Conservation (phyloP, 2,329 filamentous ascomycete species). For the Bipolaris gigantea region DNA sequence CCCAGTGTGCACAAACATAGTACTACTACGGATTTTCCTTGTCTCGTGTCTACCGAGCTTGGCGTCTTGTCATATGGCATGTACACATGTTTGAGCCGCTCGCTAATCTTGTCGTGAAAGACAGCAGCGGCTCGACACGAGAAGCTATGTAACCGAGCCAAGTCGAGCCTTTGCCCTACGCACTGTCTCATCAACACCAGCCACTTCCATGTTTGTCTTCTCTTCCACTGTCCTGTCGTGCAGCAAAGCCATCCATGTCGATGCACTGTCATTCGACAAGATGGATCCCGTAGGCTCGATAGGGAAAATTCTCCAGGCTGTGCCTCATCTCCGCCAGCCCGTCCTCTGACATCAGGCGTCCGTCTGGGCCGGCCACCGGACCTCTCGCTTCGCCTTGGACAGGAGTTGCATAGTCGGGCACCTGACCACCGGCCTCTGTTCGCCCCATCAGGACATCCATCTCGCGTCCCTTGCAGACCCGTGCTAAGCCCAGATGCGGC, state of each 20-base stretch:
- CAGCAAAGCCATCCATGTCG: too few relatives aligned
- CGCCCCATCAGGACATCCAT: constrained; percentile 9
- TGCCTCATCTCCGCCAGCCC: not conserved
- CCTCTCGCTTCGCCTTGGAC: not conserved
- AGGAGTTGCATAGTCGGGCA: not conserved
- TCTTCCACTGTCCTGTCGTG: not conserved
- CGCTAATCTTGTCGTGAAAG: too few relatives aligned
- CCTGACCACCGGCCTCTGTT: constrained; percentile 1
- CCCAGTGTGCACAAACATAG: too few relatives aligned
- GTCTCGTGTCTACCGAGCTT: too few relatives aligned
- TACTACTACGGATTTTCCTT: too few relatives aligned
- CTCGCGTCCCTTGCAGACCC: constrained; percentile 6
- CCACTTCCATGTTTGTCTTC: not conserved
- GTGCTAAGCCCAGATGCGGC: constrained; percentile 6
- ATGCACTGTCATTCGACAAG: not conserved
- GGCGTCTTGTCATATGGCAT: too few relatives aligned
- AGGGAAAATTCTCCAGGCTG: constrained; percentile 5
- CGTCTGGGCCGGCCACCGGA: not conserved
- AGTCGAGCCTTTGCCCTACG: too few relatives aligned
- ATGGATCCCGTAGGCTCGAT: constrained; percentile 1
- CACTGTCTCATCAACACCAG: not conserved
- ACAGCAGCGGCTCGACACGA: not conserved
- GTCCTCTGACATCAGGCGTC: constrained; percentile 3
- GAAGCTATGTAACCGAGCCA: not conserved
- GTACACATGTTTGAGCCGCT: too few relatives aligned